Conservation (phyloP, 2,329 filamentous ascomycete species). For the Aspergillus sp. region DNA sequence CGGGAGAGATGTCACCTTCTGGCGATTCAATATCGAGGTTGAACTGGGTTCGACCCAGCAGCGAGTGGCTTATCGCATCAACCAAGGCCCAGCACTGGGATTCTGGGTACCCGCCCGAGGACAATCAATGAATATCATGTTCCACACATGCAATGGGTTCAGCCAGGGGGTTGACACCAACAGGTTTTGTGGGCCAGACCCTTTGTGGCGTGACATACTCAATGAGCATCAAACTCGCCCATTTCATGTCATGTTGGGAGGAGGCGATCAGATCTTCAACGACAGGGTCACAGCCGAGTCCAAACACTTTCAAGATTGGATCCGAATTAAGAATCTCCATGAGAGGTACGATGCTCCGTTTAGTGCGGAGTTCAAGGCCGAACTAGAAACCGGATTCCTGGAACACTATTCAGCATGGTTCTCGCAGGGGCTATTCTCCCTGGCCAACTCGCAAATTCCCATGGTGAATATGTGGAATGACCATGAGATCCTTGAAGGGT, state of each 20-base stretch:
- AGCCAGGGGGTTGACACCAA: slow-evolving; percentile 74
- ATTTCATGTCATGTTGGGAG: slow-evolving; percentile 98
- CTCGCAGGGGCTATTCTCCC: slow-evolving; percentile 88
- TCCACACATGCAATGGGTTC: slow-evolving; percentile 97
- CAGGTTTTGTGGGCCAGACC: slow-evolving; percentile 85
- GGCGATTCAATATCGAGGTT: slow-evolving; percentile 93
- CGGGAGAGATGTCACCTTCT: slow-evolving; percentile 88
- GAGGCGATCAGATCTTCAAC: slow-evolving; percentile 96
- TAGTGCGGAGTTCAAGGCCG: slow-evolving; percentile 76
- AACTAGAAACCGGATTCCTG: slow-evolving; percentile 85
- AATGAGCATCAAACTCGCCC: slow-evolving; percentile 87
- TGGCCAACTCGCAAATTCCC: slow-evolving; percentile 90
- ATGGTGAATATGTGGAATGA: slow-evolving; percentile 99
- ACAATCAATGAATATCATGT: slow-evolving; percentile 97
- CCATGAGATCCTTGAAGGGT: slow-evolving; percentile 88
- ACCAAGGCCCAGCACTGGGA: slow-evolving; percentile 78
- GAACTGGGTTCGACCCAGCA: slow-evolving; percentile 76
- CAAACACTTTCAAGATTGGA: slow-evolving; percentile 76
- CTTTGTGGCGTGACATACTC: slow-evolving; percentile 92
- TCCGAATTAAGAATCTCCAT: slow-evolving; percentile 72
- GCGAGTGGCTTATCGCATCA: slow-evolving; percentile 92
- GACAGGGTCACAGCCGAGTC: slow-evolving; percentile 77
- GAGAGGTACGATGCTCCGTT: slow-evolving; percentile 79
- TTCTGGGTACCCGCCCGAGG: slow-evolving; percentile 91
- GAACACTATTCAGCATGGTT: slow-evolving; percentile 93